These are phyloP conservation scores for Taphrina populina DNA, from an alignment of 1,139 yeast genomes.

Conservation along the genomic window DNA sequence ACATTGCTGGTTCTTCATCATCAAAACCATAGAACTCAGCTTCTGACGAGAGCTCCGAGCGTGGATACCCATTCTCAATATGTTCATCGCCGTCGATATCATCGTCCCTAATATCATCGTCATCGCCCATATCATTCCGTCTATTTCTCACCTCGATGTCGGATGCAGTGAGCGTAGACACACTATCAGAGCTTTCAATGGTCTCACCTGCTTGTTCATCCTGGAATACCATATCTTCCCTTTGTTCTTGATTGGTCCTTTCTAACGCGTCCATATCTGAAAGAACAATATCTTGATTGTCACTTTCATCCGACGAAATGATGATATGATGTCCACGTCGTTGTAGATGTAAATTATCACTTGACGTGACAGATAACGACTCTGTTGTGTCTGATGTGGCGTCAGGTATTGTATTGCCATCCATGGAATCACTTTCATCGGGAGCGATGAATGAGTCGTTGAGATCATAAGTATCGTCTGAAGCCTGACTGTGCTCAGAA, in stretches of 20 bases:
- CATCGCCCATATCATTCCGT: not conserved
- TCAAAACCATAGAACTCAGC: conserved; percentile 2
- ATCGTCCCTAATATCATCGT: not conserved
- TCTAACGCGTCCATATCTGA: too few species aligned
- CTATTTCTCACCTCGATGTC: not conserved
- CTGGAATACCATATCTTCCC: too few species aligned
- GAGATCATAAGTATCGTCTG: not conserved
- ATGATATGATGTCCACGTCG: too few species aligned
- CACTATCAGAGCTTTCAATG: not conserved
- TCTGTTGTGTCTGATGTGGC: too few species aligned
- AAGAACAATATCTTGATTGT: too few species aligned
- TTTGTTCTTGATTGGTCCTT: too few species aligned
- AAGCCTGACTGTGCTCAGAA: not conserved
- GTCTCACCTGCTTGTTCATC: not conserved
- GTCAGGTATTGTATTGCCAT: not conserved
- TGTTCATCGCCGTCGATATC: not conserved
- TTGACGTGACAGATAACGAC: too few species aligned
- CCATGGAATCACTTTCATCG: not conserved
- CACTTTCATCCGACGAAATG: too few species aligned
- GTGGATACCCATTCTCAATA: not conserved
- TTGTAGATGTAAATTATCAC: too few species aligned
- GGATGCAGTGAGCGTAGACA: conserved; percentile 4
- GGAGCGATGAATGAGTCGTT: not conserved
- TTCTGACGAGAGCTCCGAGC: not conserved
- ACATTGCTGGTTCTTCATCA: conserved; percentile 6